Percentiles rank a stretch among this genome's conserved stretches.
phyloP scores from a whole-genome alignment of 768 basidiomycete genomes.

The Termitomyces sp. region DNA sequence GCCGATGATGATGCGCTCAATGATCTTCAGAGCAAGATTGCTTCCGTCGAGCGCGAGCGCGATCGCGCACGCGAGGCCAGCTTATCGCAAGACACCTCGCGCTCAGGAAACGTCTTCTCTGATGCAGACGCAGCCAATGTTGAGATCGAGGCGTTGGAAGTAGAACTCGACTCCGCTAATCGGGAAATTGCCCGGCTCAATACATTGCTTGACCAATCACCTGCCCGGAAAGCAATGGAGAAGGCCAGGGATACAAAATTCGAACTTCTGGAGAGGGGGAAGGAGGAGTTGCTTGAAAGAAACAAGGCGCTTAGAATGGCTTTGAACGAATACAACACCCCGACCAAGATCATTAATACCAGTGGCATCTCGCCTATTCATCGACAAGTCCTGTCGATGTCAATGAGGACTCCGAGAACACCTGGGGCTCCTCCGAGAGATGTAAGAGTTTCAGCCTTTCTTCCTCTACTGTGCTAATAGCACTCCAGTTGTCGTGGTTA shows the following conservation, averaged over 20 bases:
- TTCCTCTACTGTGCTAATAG: not conserved
- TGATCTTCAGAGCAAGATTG: constrained; percentile 47
- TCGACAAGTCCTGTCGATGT: constrained; percentile 67
- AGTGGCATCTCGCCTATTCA: constrained; percentile 77
- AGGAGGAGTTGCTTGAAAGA: constrained; percentile 70
- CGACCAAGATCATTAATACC: constrained; percentile 48
- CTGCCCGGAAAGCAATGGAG: constrained; percentile 73
- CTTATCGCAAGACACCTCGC: constrained; percentile 23
- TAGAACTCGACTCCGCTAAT: constrained; percentile 74
- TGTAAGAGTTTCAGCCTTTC: constrained; percentile 43
- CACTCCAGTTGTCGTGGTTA: constrained; percentile 69
- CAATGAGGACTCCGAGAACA: constrained; percentile 66
- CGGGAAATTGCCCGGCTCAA: constrained; percentile 70
- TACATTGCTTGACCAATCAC: constrained; percentile 66
- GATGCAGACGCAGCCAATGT: constrained; percentile 39
- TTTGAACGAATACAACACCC: constrained; percentile 51
- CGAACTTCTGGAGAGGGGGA: constrained; percentile 72
- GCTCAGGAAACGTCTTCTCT: constrained; percentile 19
- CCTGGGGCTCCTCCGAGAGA: constrained; percentile 78
- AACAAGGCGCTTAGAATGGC: constrained; percentile 56
- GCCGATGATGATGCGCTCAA: constrained; percentile 54
- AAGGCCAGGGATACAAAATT: constrained; percentile 74
- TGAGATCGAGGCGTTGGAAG: constrained; percentile 66
- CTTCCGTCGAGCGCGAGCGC: constrained; percentile 55
- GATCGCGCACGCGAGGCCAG: constrained; percentile 39